These are phyloP conservation scores for Osmozyma mogii DNA, from an alignment of 805 yeast genomes.

Conservation along the genomic window DNA sequence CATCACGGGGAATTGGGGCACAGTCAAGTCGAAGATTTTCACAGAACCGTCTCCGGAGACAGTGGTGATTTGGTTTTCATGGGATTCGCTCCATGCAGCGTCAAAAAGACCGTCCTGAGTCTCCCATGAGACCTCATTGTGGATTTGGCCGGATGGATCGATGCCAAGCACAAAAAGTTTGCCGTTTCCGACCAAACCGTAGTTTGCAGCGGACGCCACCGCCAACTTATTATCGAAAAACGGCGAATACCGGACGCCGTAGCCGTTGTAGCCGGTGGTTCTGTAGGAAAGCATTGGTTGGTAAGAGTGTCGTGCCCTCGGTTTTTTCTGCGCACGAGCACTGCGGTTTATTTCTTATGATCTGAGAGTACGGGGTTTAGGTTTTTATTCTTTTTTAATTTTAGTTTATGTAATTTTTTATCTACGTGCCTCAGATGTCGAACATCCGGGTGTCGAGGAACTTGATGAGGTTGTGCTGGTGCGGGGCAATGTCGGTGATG, in stretches of 20 bases:
- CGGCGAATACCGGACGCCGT: conserved; percentile 84
- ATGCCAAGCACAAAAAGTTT: conserved; percentile 65
- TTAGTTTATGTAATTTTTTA: no score
- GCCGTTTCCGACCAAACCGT: conserved; percentile 93
- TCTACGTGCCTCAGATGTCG: conserved; percentile 4
- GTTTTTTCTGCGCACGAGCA: background rate
- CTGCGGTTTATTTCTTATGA: no score
- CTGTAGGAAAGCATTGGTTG: conserved; percentile 57
- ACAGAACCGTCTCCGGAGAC: conserved; percentile 90
- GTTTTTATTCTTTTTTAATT: no score
- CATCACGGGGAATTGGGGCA: conserved; percentile 62
- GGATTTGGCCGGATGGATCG: conserved; percentile 54
- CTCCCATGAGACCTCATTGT: conserved; percentile 53
- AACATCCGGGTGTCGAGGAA: conserved; percentile 26
- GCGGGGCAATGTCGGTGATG: conserved; percentile 19
- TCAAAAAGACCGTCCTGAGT: conserved; percentile 93
- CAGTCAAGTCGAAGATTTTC: conserved; percentile 68
- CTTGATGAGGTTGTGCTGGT: conserved; percentile 25
- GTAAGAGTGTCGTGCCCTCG: background rate
- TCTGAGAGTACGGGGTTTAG: no score
- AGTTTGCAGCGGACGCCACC: conserved; percentile 86
- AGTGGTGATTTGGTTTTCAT: conserved; percentile 76
- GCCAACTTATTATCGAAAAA: conserved; percentile 85
- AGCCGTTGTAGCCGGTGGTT: conserved; percentile 80
- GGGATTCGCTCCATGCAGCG: conserved; percentile 81